Base-by-base conservation (phyloP, 495 filamentous ascomycete species). In the Parathielavia appendiculata region DNA sequence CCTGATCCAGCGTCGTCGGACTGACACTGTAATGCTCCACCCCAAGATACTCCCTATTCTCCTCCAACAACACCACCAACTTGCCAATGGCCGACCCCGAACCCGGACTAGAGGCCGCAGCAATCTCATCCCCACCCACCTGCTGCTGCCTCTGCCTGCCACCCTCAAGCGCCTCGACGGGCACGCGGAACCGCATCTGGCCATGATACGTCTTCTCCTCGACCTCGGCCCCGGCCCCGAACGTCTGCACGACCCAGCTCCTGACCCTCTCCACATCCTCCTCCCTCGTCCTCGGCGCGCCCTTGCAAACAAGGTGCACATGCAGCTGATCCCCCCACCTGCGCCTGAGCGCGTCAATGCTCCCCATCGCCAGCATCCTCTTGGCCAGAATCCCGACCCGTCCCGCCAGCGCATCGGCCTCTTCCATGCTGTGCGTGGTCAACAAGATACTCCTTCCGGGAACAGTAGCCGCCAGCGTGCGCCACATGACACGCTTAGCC, bases 1-100 rank as follows among this genome's bases (percentile, higher is more conserved):
- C 89, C 74, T 93, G 87, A 71, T 95, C 91, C 57, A 95, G 76
- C 36, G 88, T 92, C 50, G 89, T 91, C 59, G 87, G 88, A 47
- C 80, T 86, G 61, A 92, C 87, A 46, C 84, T 87, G 67, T 88
- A 95, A 67, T 89, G 87, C 73, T 88, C 85, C 30, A 93, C 76
- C 0, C 88, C 86, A 45, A 92, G 65, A 17, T 68, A 69, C 30
- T 83, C 75, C 63, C 84, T 87, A 49, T 82, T 73, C 62, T 79
- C 80, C 70, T 95, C 91, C 0, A 96, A 76, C 38, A 80, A 59
- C 34, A 83, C 81, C 63, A 95, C 90, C 38, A 93, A 73, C 5
- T 77, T 74, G 0, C 86, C 83, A 53, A 89, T 81, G 13, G 70
- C 72, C 8, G 51, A 67, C 57, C 34, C 65, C 51, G 17, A 63